Conservation (phyloP, 2,329 filamentous ascomycete genomes). For the Hypoxylon sp. region DNA sequence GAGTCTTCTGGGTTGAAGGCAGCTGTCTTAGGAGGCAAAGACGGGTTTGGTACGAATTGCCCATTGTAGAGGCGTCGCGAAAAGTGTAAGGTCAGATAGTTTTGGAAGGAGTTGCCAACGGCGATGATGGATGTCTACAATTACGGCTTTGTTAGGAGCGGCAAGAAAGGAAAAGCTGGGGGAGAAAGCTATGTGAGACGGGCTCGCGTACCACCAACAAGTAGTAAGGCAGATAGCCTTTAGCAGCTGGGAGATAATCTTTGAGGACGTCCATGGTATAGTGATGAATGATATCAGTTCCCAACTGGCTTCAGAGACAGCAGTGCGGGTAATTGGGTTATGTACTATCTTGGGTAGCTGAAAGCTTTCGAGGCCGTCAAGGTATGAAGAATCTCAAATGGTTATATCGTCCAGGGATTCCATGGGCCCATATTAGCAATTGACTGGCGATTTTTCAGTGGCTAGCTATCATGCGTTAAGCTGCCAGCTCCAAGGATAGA, state of each 20-base stretch:
- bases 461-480: not conserved
- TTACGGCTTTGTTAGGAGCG: conserved; percentile 56
- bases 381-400: conserved; percentile 2
- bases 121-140: conserved; percentile 84
- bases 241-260: conserved; percentile 61
- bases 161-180: not conserved
- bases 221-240: conserved; percentile 72
- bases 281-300: not conserved
- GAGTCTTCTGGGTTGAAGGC: conserved; percentile 67
- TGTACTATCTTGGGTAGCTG: not conserved
- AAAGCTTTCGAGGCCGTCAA: conserved; percentile 10
- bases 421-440: not conserved
- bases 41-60: conserved; percentile 67
- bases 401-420: not conserved
- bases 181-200: conserved; percentile 7
- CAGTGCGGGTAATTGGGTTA: not conserved
- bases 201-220: conserved; percentile 66
- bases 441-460: not conserved
- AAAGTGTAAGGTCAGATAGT: conserved; percentile 84
- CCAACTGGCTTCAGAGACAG: not conserved
- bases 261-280: conserved; percentile 63
- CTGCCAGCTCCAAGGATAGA: not conserved
- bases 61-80: conserved; percentile 90
- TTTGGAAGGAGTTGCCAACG: conserved; percentile 87
- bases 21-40: conserved; percentile 59